A percentile compares a stretch with the other conserved stretches of the same genome.
These are phyloP conservation scores for Magnusiomyces clavatus DNA, from an alignment of 1,139 yeast species.

Conservation along the genomic window DNA sequence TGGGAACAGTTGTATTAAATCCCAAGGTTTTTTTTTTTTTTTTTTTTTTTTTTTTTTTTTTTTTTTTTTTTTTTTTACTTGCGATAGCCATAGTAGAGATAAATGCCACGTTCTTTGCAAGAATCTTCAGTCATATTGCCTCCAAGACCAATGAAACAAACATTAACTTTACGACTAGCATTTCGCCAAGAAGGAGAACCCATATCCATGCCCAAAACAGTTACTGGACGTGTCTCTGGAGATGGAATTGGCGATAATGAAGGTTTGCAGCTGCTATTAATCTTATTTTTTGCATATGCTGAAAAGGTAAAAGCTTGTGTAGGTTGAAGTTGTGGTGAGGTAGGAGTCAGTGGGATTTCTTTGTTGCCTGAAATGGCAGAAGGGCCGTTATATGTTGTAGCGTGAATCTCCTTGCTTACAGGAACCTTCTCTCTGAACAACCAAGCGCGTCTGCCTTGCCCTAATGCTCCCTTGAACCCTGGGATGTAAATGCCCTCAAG, in stretches of 20 bases:
- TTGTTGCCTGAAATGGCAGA: slow-evolving; percentile 9
- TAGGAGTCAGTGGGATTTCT: slow-evolving; percentile 5
- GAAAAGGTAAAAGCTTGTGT: slow-evolving; percentile 22
- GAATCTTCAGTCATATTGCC: slow-evolving; percentile 27
- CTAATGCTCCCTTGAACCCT: slow-evolving; percentile 44
- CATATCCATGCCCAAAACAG: slow-evolving; percentile 22
- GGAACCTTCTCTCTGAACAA: slow-evolving; percentile 43
- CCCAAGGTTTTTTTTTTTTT: too few species aligned
- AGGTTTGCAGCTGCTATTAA: slow-evolving; percentile 11
- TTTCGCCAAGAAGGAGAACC: slow-evolving; percentile 25
- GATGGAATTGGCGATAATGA: slow-evolving; percentile 2
- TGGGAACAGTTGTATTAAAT: too few species aligned
- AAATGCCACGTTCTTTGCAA: slow-evolving; percentile 31
- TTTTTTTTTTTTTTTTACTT: slow-evolving; percentile 3
- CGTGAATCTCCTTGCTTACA: slow-evolving; percentile 13
- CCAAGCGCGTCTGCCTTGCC: slow-evolving; percentile 81
- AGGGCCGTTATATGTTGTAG: slow-evolving; percentile 13
- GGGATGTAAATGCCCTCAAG: slow-evolving; percentile 26
- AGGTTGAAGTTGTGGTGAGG: slow-evolving; percentile 12
- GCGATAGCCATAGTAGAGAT: slow-evolving; percentile 30
- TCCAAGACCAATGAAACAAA: slow-evolving; percentile 30
- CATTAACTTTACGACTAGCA: slow-evolving; percentile 30
- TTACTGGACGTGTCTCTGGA: slow-evolving; percentile 14
- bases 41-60: too few species aligned
- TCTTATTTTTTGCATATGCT: slow-evolving; percentile 23